Base-by-base conservation (phyloP, 352 stramenopile species). In the Globisporangium cederbergense region DNA sequence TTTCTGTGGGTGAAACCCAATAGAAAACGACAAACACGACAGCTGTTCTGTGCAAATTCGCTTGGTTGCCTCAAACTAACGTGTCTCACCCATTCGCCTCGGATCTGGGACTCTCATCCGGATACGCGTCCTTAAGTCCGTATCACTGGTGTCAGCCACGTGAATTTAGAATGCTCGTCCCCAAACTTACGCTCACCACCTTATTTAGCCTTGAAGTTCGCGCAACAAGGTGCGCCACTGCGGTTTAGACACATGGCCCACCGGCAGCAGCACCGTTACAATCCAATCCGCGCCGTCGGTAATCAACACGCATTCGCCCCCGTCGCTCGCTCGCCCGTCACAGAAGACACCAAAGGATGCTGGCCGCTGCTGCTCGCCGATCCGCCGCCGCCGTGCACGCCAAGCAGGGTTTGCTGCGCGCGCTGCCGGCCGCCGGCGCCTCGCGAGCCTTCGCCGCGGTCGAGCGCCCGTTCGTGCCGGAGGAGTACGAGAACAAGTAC, bases 401-500 rank as follows among this genome's bases (percentile, higher is more conserved):
- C 50, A 60, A 60, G 32, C 32, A 36, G 60, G n/a, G 52, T n/a
- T n/a, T 56, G 36, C 25, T 60, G 50, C 50, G 40, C 38, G 38
- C 60, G 5, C 50, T 58, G 47, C 58, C 58, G 16, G 6, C 34
- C n/a, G 34, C 28, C 18, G 58, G 47, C 50, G 32, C 62, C 42
- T 54, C 66, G 51, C 74, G 70, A 34, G 36, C 68, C 16, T 70
- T 83, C 49, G 70, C 74, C 30, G 64, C 72, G 7, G 61, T 68
- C 18, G 36, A 75, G 30, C 71, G 74, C 34, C 63, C 75, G 13
- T 86, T 89, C 43, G 67, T 77, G 57, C 54, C 79, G 0, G 79
- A 93, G 63, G 68, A 86, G 51, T 86, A 90, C 55, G 86, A 95
- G 70, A 70, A 81, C 20, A 87, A 91, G 72, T 96, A 92, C 70